phyloP scores from a whole-genome alignment of 2,329 filamentous ascomycete genomes.

The Fusarium tjaetaba region DNA sequence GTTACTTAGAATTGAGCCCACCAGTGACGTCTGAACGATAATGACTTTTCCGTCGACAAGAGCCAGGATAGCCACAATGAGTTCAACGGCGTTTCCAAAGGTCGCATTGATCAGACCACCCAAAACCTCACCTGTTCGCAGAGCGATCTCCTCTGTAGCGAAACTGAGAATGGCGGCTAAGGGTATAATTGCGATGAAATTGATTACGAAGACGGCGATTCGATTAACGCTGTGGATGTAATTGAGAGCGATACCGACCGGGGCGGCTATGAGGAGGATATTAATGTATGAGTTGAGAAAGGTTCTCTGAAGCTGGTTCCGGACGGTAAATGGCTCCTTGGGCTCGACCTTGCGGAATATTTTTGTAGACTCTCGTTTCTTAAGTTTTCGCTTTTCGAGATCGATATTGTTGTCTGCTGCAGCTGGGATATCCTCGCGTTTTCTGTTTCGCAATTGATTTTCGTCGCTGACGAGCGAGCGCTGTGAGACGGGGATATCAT shows the following conservation, averaged over 20 bases:
- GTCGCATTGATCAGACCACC: constrained; percentile 90
- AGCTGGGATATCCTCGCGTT: constrained; percentile 35
- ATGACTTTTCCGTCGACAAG: constrained; percentile 76
- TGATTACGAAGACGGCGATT: constrained; percentile 82
- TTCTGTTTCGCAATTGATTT: constrained; percentile 46
- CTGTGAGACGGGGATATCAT: constrained; percentile 33
- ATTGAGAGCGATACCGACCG: constrained; percentile 80
- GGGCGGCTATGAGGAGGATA: constrained; percentile 79
- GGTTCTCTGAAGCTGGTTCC: constrained; percentile 77
- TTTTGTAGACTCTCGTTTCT: constrained; percentile 54
- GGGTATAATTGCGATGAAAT: constrained; percentile 93
- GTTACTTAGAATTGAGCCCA: constrained; percentile 92
- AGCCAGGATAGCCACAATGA: constrained; percentile 90
- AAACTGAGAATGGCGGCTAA: constrained; percentile 87
- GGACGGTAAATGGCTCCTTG: constrained; percentile 65
- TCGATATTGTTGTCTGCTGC: constrained; percentile 17
- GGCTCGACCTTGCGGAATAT: constrained; percentile 60
- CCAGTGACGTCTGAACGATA: constrained; percentile 92
- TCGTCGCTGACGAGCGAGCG: constrained; percentile 34
- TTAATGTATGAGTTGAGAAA: constrained; percentile 90
- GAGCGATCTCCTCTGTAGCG: constrained; percentile 88
- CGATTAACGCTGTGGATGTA: constrained; percentile 66
- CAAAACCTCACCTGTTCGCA: constrained; percentile 83
- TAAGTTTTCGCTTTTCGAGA: constrained; percentile 46
- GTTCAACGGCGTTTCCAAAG: constrained; percentile 91